phyloP scores from a whole-genome alignment of 345 rosid species.

The Acer negundo region DNA sequence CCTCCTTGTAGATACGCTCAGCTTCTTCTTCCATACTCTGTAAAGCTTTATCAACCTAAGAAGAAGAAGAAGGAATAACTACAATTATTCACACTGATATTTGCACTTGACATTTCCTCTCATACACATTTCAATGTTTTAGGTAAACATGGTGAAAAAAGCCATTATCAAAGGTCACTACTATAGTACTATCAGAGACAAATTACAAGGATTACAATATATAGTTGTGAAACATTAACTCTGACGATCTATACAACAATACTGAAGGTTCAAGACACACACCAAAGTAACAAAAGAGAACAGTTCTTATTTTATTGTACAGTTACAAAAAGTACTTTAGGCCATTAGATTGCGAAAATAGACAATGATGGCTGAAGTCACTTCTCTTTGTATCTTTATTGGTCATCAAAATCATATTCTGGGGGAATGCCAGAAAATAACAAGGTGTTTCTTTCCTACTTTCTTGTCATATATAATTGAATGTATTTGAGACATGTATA shows the following conservation, averaged over 20 bases:
- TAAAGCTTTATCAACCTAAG: slow-evolving; percentile 88
- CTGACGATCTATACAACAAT: neutral
- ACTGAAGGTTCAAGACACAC: neutral
- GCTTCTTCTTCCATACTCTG: slow-evolving; percentile 93
- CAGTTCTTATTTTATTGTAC: neutral
- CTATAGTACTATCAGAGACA: neutral
- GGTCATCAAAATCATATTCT: neutral
- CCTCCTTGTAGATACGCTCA: slow-evolving; percentile 89
- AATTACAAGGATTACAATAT: neutral
- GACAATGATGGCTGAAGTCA: neutral
- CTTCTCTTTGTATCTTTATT: neutral
- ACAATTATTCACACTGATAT: neutral
- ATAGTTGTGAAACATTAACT: neutral
- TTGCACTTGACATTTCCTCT: neutral
- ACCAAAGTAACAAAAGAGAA: neutral
- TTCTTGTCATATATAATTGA: neutral
- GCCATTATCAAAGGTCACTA: neutral
- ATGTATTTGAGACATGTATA: neutral
- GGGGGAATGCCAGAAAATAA: neutral
- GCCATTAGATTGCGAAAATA: neutral
- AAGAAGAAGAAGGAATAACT: slow-evolving; percentile 7
- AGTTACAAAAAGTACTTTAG: neutral
- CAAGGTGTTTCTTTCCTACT: neutral
- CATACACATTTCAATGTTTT: neutral
- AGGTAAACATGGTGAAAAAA: neutral